These are phyloP conservation scores for Delonix regia DNA, from an alignment of 306 rosid species.

Conservation along the genomic window DNA sequence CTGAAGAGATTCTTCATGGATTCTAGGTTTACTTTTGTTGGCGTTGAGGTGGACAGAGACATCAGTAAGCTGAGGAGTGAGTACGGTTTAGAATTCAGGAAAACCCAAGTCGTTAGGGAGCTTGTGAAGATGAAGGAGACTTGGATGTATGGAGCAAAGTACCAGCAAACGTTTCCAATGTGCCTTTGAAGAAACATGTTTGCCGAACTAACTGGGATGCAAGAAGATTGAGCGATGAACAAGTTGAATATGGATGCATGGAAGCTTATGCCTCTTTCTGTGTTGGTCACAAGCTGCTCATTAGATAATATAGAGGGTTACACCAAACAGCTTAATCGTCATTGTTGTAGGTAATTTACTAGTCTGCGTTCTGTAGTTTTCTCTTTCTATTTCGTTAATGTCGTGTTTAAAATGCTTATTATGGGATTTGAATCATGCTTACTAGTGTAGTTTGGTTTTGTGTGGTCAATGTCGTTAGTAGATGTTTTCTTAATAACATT, in stretches of 20 bases:
- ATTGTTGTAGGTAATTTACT: too few relatives aligned
- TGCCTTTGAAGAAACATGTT: too few relatives aligned
- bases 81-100: background rate
- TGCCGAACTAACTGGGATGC: background rate
- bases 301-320: too few relatives aligned
- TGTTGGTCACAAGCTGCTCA: background rate
- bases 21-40: conserved; percentile 17
- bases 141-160: too few relatives aligned
- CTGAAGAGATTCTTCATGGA: conserved; percentile 8
- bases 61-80: conserved; percentile 6
- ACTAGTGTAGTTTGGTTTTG: too few relatives aligned
- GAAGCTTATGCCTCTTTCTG: background rate
- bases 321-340: too few relatives aligned
- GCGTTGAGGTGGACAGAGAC: conserved; percentile 19
- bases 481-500: too few relatives aligned
- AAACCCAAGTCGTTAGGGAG: background rate
- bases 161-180: too few relatives aligned
- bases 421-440: too few relatives aligned
- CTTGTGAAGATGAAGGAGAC: conserved; percentile 7
- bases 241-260: background rate
- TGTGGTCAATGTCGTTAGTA: too few relatives aligned
- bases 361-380: background rate
- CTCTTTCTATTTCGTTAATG: background rate
- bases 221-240: background rate
- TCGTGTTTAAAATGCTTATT: too few relatives aligned